Conservation (phyloP, 495 filamentous ascomycete genomes). For the Penicillium cinerascens region DNA sequence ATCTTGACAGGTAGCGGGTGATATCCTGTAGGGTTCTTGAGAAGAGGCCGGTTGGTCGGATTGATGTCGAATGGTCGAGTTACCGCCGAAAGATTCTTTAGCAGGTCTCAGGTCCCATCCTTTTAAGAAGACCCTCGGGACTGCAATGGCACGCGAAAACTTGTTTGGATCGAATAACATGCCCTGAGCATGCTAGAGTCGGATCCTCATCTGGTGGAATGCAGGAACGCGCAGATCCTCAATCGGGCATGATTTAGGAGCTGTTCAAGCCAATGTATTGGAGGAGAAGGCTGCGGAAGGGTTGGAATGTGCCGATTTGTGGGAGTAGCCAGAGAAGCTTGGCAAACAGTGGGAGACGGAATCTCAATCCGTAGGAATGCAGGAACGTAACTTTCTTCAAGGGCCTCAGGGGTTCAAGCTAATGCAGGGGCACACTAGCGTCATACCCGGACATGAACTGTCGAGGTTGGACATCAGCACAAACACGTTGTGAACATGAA, state of each 20-base stretch:
- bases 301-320: conserved; percentile 14
- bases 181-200: no score
- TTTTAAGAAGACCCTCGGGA: conserved; percentile 13
- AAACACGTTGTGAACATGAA: not conserved
- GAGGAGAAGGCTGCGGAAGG: conserved; percentile 2
- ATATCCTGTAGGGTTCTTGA: conserved; percentile 1
- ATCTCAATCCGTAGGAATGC: conserved; percentile 5
- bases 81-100: no score
- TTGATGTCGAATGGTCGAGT: not conserved
- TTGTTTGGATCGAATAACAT: conserved; percentile 7
- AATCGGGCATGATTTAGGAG: not conserved
- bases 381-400: not conserved
- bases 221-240: not conserved
- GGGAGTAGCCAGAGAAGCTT: not conserved
- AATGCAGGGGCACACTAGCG: conserved; percentile 7
- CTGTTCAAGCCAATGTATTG: not conserved
- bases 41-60: not conserved
- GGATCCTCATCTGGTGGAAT: no score
- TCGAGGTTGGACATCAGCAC: not conserved
- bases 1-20: conserved; percentile 8
- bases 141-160: conserved; percentile 4
- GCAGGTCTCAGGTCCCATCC: not conserved
- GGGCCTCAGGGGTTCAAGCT: not conserved
- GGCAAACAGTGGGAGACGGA: not conserved
- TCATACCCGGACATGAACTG: conserved; percentile 12